phyloP scores from a whole-genome alignment of 345 rosid genomes.

The Abelmoschus esculentus region DNA sequence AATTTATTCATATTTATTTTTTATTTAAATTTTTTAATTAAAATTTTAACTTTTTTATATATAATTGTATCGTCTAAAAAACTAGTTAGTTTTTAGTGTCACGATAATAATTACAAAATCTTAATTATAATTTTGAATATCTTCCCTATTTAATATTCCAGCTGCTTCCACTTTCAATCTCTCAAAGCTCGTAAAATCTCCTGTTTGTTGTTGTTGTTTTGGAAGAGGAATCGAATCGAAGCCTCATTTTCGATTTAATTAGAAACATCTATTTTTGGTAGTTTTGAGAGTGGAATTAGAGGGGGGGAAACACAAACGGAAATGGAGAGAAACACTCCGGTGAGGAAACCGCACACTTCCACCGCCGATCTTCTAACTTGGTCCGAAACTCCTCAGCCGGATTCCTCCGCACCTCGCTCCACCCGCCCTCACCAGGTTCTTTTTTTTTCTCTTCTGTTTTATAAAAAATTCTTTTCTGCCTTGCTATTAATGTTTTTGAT shows the following conservation, averaged over 20 bases:
- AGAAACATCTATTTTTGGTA: neutral
- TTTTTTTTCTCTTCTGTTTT: neutral
- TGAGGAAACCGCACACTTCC: slow-evolving; percentile 66
- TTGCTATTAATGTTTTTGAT: neutral
- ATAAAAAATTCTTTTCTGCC: neutral
- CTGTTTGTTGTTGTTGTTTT: too few relatives aligned
- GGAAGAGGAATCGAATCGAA: too few relatives aligned
- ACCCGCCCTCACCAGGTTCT: slow-evolving; percentile 67
- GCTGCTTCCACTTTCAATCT: neutral
- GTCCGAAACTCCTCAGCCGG: slow-evolving; percentile 53
- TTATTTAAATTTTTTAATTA: too few relatives aligned
- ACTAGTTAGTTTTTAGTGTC: too few relatives aligned
- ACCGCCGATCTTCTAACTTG: slow-evolving; percentile 92
- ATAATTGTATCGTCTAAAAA: too few relatives aligned
- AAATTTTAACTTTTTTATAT: too few relatives aligned
- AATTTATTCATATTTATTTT: too few relatives aligned
- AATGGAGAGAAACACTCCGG: slow-evolving; percentile 80
- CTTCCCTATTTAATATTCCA: too few relatives aligned
- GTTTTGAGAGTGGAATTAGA: neutral
- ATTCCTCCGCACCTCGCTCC: slow-evolving; percentile 51
- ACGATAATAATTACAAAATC: too few relatives aligned
- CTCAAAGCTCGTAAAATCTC: neutral
- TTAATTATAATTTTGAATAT: too few relatives aligned
- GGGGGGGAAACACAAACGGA: neutral
- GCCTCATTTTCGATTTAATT: too few relatives aligned